Conservation (phyloP, 2,329 filamentous ascomycete species). For the Cordyceps fumosorosea region DNA sequence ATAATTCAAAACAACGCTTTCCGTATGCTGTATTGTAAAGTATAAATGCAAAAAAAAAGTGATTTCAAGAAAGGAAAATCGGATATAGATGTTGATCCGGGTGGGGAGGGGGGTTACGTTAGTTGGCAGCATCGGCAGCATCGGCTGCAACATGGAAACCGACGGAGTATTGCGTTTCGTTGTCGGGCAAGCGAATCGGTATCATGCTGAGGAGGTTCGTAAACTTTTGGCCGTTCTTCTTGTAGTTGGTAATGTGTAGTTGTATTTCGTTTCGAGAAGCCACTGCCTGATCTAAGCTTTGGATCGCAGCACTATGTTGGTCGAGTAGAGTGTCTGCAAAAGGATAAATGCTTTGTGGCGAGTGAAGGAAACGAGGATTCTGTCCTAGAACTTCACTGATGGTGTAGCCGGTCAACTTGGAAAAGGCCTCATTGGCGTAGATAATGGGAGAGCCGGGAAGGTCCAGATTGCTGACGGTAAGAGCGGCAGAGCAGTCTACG, state of each 20-base stretch:
- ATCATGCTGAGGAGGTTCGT: constrained; percentile 83
- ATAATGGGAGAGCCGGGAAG: constrained; percentile 72
- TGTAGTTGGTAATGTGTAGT: constrained; percentile 65
- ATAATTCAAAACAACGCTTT: not conserved
- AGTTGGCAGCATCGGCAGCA: not conserved
- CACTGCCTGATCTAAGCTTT: constrained; percentile 43
- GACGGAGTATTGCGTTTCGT: constrained; percentile 64
- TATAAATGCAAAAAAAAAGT: not conserved
- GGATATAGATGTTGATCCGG: not conserved
- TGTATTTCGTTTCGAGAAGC: constrained; percentile 40
- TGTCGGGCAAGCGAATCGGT: constrained; percentile 62
- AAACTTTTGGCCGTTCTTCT: constrained; percentile 71
- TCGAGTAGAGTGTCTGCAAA: constrained; percentile 14
- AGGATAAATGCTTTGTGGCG: constrained; percentile 50
- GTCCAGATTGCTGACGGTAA: constrained; percentile 73
- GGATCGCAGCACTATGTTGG: constrained; percentile 47
- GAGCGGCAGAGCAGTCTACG: constrained; percentile 77
- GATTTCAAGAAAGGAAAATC: not conserved
- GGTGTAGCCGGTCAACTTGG: constrained; percentile 71
- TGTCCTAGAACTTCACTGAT: constrained; percentile 66
- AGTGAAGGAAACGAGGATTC: constrained; percentile 82
- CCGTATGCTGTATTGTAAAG: not conserved
- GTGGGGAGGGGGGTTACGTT: not conserved
- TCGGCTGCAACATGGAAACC: constrained; percentile 71
- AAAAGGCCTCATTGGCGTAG: constrained; percentile 77